A percentile compares a stretch with the other conserved stretches of the same genome.
Conservation (phyloP, 192 early-diverging fungal species). For the Entomortierella beljakovae region DNA sequence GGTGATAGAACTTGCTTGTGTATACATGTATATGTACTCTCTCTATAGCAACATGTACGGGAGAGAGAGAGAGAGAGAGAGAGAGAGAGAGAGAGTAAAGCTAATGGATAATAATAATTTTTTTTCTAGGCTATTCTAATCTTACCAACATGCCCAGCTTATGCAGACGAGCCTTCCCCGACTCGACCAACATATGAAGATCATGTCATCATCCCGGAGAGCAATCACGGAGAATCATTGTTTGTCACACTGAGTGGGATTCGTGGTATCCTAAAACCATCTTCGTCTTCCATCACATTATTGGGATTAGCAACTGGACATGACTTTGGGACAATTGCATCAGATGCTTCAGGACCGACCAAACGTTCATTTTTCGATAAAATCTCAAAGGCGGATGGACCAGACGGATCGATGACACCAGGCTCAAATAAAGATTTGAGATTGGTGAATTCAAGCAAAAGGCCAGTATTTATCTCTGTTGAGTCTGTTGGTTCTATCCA, state of each 20-base stretch:
- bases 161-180: constrained; percentile 24
- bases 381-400: constrained; percentile 20
- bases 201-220: constrained; percentile 51
- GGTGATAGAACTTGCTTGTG: constrained; percentile 19
- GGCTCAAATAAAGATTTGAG: constrained; percentile 14
- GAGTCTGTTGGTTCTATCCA: constrained; percentile 47
- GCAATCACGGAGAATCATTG: constrained; percentile 39
- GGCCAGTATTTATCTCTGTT: constrained; percentile 45
- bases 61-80: not conserved
- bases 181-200: constrained; percentile 28
- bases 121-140: constrained; percentile 50
- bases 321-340: constrained; percentile 31
- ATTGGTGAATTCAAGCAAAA: constrained; percentile 48
- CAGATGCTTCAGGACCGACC: constrained; percentile 46
- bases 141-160: constrained; percentile 26
- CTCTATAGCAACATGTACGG: no score
- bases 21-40: not conserved
- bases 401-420: not conserved
- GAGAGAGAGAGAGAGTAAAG: not conserved
- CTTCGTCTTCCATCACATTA: constrained; percentile 34
- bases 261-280: constrained; percentile 36
- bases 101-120: not conserved
- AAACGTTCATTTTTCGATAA: constrained; percentile 53
- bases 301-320: constrained; percentile 38
- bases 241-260: constrained; percentile 51